Evolutionary conservation across 495 filamentous ascomycete genomes (phyloP), one percentile per base, ranked within the genome.

Genomic region (Daldinia grandis): DNA sequence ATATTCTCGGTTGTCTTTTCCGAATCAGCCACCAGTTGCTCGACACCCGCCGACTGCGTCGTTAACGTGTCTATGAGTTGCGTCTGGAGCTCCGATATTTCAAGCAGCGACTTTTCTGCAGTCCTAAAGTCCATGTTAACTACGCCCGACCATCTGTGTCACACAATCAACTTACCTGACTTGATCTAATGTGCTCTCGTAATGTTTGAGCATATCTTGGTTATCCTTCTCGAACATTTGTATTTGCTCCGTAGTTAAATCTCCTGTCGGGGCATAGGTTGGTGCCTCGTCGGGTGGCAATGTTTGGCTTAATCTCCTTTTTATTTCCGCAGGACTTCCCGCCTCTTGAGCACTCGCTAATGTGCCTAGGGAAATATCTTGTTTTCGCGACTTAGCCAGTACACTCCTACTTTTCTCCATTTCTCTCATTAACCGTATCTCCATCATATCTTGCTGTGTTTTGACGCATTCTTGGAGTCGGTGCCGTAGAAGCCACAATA

Each of bases 221-320:
- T 99, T 98, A 78, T 98, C 94, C 79, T 92, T 87, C 40, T 93
- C 94, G 80, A 99, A 98, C 69, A 98, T 84, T 78, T 97, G 95
- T 59, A 93, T 78, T 78, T 98, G 94, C 69, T 97, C 93, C 53
- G 87, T 86, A 19, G 88, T 91, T 66, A 98, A 80, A 64, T 91
- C 85, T 31, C 86, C 80, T 64, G 90, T 85, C 21, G 86, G 87
- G 1, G 50, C 19, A 12, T 58, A 51, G 17, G 62, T 44, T 15
- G 54, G 50, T 19, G 60, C 33, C 47, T 72, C 73, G 17, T 72
- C 71, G 30, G 44, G 70, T 1, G 68, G 59, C 4, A 66, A 38
- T 30, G 59, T 27, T 50, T 67, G 66, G 44, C 65, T 69, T 66
- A 60, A 40, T 57, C 50, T 66, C 61, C 65, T 64, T 50, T 76